A percentile compares a stretch with the other conserved stretches of the same genome.
Evolutionary conservation across 768 basidiomycete genomes (phyloP).

Genomic region (Peribolospora kevripleyi): DNA sequence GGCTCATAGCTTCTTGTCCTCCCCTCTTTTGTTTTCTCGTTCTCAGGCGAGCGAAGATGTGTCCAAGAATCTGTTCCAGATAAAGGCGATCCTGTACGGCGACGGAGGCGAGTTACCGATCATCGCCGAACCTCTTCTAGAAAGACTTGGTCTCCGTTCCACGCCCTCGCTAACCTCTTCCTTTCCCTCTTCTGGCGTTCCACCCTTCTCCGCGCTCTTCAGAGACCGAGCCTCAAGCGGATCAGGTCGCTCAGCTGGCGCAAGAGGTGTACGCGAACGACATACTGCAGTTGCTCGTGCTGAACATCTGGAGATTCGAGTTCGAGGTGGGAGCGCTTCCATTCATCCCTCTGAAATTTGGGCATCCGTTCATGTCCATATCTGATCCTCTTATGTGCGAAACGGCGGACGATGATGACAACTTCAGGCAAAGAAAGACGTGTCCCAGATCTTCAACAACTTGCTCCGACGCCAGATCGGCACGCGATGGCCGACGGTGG

Average conservation of each 20-base stretch:
- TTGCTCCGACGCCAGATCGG: constrained; percentile 59
- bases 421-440: constrained; percentile 34
- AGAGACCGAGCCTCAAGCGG: constrained; percentile 51
- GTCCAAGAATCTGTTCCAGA: constrained; percentile 65
- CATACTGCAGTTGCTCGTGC: constrained; percentile 53
- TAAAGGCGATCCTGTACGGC: constrained; percentile 65
- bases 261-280: constrained; percentile 89
- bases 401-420: constrained; percentile 50
- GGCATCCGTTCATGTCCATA: too few species aligned
- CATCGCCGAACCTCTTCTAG: not conserved
- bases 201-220: not conserved
- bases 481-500: constrained; percentile 80
- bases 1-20: too few species aligned
- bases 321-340: constrained; percentile 46
- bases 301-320: constrained; percentile 64
- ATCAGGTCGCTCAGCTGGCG: constrained; percentile 75
- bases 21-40: too few species aligned
- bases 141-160: not conserved
- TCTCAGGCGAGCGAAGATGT: constrained; percentile 65
- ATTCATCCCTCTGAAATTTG: not conserved
- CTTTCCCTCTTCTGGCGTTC: not conserved
- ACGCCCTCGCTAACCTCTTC: not conserved
- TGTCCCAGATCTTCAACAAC: constrained; percentile 25
- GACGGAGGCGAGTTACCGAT: constrained; percentile 42
- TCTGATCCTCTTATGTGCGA: not conserved